A percentile compares a stretch with the other conserved stretches of the same genome.
These are phyloP conservation scores for Pinus albicaulis DNA, from an alignment of 75 land plant genomes.

Conservation along the genomic window DNA sequence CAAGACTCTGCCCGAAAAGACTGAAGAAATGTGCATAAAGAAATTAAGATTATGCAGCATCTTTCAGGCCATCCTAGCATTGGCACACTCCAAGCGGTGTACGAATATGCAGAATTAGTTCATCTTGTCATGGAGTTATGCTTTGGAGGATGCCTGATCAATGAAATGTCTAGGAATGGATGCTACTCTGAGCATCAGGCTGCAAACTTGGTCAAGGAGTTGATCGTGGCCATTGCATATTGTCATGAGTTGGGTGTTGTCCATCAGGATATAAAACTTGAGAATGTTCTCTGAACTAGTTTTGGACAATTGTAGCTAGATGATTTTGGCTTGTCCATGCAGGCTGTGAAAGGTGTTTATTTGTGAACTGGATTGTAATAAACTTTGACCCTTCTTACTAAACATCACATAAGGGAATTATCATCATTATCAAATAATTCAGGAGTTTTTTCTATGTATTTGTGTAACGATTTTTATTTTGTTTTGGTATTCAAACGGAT, in stretches of 20 bases:
- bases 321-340: slow-evolving; percentile 76
- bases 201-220: slow-evolving; percentile 18
- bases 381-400: no score
- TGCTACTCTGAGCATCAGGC: no score
- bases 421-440: neutral
- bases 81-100: slow-evolving; percentile 28
- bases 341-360: slow-evolving; percentile 50
- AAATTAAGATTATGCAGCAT: slow-evolving; percentile 50
- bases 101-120: slow-evolving; percentile 27
- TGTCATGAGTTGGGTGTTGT: no score
- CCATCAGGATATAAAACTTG: no score
- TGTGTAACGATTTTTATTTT: neutral
- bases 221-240: slow-evolving; percentile 38
- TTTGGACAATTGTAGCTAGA: slow-evolving; percentile 60
- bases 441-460: neutral
- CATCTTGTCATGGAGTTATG: slow-evolving; percentile 52
- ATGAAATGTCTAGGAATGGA: no score
- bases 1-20: no score
- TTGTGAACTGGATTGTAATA: neutral
- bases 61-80: no score
- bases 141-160: slow-evolving; percentile 19
- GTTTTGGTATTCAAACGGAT: slow-evolving; percentile 25
- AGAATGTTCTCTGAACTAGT: slow-evolving; percentile 64
- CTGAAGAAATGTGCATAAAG: no score
- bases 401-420: neutral